A percentile compares a stretch with the other conserved stretches of the same genome.
Conservation (phyloP, 2,329 filamentous ascomycete species). For the Claviceps maximensis region DNA sequence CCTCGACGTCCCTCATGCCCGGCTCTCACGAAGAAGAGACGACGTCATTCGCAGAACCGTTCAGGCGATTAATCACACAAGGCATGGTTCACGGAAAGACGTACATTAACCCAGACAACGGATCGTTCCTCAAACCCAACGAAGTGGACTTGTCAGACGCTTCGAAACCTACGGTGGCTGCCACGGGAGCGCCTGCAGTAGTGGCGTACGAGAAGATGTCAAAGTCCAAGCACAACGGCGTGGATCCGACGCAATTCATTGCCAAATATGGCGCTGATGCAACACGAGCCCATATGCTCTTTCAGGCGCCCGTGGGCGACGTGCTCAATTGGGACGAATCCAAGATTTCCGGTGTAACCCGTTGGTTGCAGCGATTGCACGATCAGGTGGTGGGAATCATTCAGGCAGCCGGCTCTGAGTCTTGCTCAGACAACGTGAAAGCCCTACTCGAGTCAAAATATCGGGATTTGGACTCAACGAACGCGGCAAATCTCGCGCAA, state of each 20-base stretch:
- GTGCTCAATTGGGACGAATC: slow-evolving; percentile 78
- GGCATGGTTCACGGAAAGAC: slow-evolving; percentile 91
- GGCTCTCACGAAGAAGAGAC: slow-evolving; percentile 18
- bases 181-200: slow-evolving; percentile 43
- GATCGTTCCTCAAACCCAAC: slow-evolving; percentile 61
- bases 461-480: slow-evolving; percentile 18
- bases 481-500: slow-evolving; percentile 18
- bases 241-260: slow-evolving; percentile 65
- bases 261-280: slow-evolving; percentile 68
- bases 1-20: slow-evolving; percentile 38
- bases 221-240: slow-evolving; percentile 86
- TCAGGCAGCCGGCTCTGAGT: slow-evolving; percentile 7
- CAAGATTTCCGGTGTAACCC: slow-evolving; percentile 68
- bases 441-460: slow-evolving; percentile 24
- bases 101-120: slow-evolving; percentile 59
- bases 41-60: slow-evolving; percentile 50
- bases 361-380: slow-evolving; percentile 62
- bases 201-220: slow-evolving; percentile 85
- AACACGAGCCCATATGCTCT: slow-evolving; percentile 75
- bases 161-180: slow-evolving; percentile 44
- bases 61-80: slow-evolving; percentile 70
- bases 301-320: slow-evolving; percentile 74
- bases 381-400: slow-evolving; percentile 32
- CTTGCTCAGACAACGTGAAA: slow-evolving; percentile 12
- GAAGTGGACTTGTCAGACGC: slow-evolving; percentile 55